phyloP scores from a whole-genome alignment of 192 early-diverging fungal species.

The Coemansia erecta region DNA sequence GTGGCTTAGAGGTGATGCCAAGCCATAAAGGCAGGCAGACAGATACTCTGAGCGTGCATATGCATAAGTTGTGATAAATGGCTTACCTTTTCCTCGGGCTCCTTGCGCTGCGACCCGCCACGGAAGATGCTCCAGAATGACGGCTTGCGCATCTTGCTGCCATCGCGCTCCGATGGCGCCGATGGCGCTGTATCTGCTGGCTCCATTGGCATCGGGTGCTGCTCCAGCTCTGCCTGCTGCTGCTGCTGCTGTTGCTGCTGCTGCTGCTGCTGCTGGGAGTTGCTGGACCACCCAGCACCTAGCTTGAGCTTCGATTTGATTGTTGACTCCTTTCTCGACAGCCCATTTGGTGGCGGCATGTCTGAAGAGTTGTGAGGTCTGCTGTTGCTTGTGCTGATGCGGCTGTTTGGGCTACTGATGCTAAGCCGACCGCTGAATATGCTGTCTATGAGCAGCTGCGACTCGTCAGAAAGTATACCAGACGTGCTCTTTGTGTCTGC shows the following conservation, averaged over 20 bases:
- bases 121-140: constrained; percentile 55
- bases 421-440: constrained; percentile 48
- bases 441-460: constrained; percentile 44
- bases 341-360: constrained; percentile 5
- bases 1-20: background rate
- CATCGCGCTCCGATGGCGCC: constrained; percentile 32
- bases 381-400: background rate
- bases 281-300: constrained; percentile 1
- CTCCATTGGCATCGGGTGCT: background rate
- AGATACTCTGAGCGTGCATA: constrained; percentile 7
- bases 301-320: constrained; percentile 5
- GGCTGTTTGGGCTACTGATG: constrained; percentile 19
- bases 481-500: background rate
- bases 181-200: background rate
- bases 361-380: background rate
- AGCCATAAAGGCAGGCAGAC: background rate
- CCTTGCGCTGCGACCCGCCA: constrained; percentile 41
- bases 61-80: background rate
- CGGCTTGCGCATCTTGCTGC: constrained; percentile 54
- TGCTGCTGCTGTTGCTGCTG: constrained; percentile 5
- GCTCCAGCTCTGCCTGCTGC: background rate
- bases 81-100: constrained; percentile 50
- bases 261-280: constrained; percentile 5
- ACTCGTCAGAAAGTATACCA: constrained; percentile 22
- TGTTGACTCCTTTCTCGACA: constrained; percentile 8